These are phyloP conservation scores for Ilyonectria robusta DNA, from an alignment of 2,329 filamentous ascomycete genomes.

Conservation along the genomic window DNA sequence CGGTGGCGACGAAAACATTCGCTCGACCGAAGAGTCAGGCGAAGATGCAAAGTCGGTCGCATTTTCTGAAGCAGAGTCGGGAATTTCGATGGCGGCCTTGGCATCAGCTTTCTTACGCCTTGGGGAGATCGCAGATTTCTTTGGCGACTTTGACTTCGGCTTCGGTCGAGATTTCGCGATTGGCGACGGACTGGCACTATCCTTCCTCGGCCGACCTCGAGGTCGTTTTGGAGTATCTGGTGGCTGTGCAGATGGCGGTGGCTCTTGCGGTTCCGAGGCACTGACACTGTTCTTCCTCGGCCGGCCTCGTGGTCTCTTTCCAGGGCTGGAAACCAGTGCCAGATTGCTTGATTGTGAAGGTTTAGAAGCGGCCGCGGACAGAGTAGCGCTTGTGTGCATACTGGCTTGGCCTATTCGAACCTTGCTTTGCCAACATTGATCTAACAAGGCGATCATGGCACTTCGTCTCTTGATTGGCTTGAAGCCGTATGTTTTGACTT, in stretches of 20 bases:
- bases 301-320: constrained; percentile 51
- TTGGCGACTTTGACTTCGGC: constrained; percentile 24
- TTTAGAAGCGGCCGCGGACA: constrained; percentile 32
- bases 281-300: constrained; percentile 51
- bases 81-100: constrained; percentile 60
- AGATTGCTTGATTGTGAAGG: constrained; percentile 31
- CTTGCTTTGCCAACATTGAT: constrained; percentile 80
- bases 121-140: constrained; percentile 32
- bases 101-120: constrained; percentile 32
- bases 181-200: constrained; percentile 27
- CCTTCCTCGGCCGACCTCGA: constrained; percentile 61
- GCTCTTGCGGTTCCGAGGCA: constrained; percentile 48
- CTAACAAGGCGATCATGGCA: constrained; percentile 78
- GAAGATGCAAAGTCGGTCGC: constrained; percentile 48
- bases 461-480: constrained; percentile 78
- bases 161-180: constrained; percentile 22
- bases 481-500: constrained; percentile 78
- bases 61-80: constrained; percentile 64
- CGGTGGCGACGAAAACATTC: constrained; percentile 61
- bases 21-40: constrained; percentile 53
- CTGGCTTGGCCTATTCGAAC: constrained; percentile 46
- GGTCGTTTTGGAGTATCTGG: constrained; percentile 53
- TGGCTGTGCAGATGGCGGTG: constrained; percentile 53
- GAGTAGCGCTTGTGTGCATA: constrained; percentile 38
- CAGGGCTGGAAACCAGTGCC: constrained; percentile 18